These are phyloP conservation scores for Anthostomella pinea DNA, from an alignment of 2,329 filamentous ascomycete species.

Conservation along the genomic window DNA sequence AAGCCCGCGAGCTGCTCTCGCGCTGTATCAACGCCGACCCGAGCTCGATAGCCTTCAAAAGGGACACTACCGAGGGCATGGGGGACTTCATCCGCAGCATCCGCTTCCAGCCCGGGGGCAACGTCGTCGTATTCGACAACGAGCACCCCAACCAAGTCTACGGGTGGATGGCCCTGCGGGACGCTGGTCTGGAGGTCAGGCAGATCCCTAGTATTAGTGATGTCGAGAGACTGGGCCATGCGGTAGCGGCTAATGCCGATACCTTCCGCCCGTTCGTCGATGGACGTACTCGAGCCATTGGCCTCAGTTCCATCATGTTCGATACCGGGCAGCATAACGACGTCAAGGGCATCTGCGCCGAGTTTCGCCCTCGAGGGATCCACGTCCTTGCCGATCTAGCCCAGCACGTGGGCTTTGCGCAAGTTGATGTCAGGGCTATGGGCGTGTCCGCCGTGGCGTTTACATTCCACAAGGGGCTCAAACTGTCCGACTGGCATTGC, in stretches of 20 bases:
- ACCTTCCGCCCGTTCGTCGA: constrained; percentile 32
- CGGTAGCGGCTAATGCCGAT: constrained; percentile 14
- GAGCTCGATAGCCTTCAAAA: constrained; percentile 27
- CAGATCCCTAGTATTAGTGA: constrained; percentile 20
- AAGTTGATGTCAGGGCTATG: constrained; percentile 24
- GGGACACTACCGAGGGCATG: constrained; percentile 34
- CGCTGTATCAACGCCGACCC: constrained; percentile 29
- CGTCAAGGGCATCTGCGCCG: constrained; percentile 25
- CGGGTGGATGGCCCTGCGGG: constrained; percentile 28
- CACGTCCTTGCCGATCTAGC: constrained; percentile 32
- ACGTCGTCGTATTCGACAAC: constrained; percentile 31
- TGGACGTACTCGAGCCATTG: constrained; percentile 27
- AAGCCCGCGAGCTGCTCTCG: constrained; percentile 22
- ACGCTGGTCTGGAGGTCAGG: constrained; percentile 28
- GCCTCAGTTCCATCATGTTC: constrained; percentile 33
- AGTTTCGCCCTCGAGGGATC: constrained; percentile 25
- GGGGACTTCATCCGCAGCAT: constrained; percentile 27
- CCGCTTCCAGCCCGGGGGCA: constrained; percentile 27
- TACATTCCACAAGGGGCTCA: constrained; percentile 33
- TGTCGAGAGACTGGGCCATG: constrained; percentile 3
- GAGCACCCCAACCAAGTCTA: constrained; percentile 34
- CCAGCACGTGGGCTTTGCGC: constrained; percentile 33
- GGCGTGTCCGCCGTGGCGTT: constrained; percentile 32
- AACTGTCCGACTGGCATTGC: constrained; percentile 31
- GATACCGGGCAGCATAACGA: constrained; percentile 33